These are phyloP conservation scores for Fusarium floridanum DNA, from an alignment of 2,329 filamentous ascomycete genomes.

Conservation along the genomic window DNA sequence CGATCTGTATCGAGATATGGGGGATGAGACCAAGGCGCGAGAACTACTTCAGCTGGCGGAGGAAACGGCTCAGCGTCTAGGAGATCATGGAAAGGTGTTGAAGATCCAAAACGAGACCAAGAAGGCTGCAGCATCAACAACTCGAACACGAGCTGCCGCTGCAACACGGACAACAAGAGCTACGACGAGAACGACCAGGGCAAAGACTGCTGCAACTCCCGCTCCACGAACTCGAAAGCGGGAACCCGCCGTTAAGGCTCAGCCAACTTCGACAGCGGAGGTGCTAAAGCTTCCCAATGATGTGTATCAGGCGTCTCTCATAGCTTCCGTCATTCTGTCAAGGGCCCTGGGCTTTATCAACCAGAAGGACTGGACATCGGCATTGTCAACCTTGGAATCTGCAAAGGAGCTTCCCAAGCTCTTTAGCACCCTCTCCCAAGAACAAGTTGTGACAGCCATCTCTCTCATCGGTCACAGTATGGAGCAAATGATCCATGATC, in stretches of 20 bases:
- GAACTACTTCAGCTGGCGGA: slow-evolving; percentile 64
- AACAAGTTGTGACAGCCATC: slow-evolving; percentile 74
- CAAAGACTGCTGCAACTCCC: slow-evolving; percentile 33
- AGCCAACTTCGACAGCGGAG: slow-evolving; percentile 33
- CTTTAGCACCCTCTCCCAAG: slow-evolving; percentile 56
- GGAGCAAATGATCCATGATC: slow-evolving; percentile 80
- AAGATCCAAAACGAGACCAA: slow-evolving; percentile 20
- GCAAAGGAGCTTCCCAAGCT: slow-evolving; percentile 60
- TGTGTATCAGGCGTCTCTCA: slow-evolving; percentile 53
- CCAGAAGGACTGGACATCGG: slow-evolving; percentile 69
- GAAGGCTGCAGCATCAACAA: slow-evolving; percentile 24
- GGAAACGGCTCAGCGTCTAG: slow-evolving; percentile 56
- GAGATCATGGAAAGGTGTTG: slow-evolving; percentile 37
- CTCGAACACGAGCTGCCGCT: slow-evolving; percentile 36
- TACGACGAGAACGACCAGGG: slow-evolving; percentile 44
- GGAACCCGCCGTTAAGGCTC: slow-evolving; percentile 42
- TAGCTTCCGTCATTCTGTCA: slow-evolving; percentile 53
- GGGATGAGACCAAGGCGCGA: slow-evolving; percentile 58
- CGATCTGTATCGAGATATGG: slow-evolving; percentile 65
- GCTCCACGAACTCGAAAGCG: slow-evolving; percentile 38
- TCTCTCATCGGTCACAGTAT: slow-evolving; percentile 77
- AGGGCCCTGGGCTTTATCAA: slow-evolving; percentile 61
- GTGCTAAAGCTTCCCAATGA: slow-evolving; percentile 46
- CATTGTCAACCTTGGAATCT: slow-evolving; percentile 66
- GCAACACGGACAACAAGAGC: slow-evolving; percentile 44